Percentiles rank a stretch among this genome's conserved stretches.
phyloP scores from a whole-genome alignment of 164 flowering plant species.

The Liriodendron chinense region DNA sequence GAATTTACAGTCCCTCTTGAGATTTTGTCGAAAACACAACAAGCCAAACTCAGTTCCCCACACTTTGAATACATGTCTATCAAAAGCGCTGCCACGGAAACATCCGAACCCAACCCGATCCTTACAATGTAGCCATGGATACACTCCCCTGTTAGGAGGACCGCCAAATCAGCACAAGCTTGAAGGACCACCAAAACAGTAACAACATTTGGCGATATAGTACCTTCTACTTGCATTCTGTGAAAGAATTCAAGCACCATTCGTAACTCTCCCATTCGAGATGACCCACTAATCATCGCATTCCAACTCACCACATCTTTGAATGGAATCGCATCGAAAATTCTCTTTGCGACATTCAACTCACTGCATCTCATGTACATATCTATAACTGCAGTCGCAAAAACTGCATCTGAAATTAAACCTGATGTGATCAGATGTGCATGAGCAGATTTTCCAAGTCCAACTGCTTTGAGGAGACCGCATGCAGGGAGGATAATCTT shows the following conservation, averaged over 20 bases:
- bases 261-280: neutral
- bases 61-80: slow-evolving; percentile 24
- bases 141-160: slow-evolving; percentile 1
- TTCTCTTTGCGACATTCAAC: slow-evolving; percentile 16
- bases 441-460: slow-evolving; percentile 18
- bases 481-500: slow-evolving; percentile 19
- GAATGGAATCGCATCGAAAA: slow-evolving; percentile 2
- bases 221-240: slow-evolving; percentile 5
- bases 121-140: slow-evolving; percentile 15
- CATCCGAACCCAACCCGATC: slow-evolving; percentile 11
- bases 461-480: slow-evolving; percentile 6
- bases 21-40: slow-evolving; percentile 2
- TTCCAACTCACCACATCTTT: slow-evolving; percentile 25
- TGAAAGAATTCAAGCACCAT: slow-evolving; percentile 12
- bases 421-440: slow-evolving; percentile 11
- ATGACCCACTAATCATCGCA: slow-evolving; percentile 18
- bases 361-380: slow-evolving; percentile 51
- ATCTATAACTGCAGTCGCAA: slow-evolving; percentile 20
- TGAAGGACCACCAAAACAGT: slow-evolving; percentile 17
- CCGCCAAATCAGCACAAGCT: slow-evolving; percentile 16
- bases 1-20: slow-evolving; percentile 11
- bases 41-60: slow-evolving; percentile 15
- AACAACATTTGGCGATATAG: slow-evolving; percentile 3
- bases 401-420: slow-evolving; percentile 1
- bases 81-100: slow-evolving; percentile 15